These are phyloP conservation scores for Knoxia roxburghii DNA, from an alignment of 257 asterid species.

Conservation along the genomic window DNA sequence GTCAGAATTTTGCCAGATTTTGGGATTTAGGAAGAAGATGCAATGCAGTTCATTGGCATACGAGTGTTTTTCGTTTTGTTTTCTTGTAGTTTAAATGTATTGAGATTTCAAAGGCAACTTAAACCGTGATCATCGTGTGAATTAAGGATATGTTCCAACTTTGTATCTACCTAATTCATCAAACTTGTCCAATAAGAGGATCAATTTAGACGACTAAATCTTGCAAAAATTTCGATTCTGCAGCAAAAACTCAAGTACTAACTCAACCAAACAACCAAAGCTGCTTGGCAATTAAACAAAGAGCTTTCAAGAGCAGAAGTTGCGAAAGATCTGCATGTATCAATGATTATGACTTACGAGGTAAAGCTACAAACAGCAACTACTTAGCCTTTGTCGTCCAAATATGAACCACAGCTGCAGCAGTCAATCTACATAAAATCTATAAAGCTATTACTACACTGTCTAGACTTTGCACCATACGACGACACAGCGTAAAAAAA, in stretches of 20 bases:
- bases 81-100: neutral
- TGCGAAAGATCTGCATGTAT: neutral
- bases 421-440: conserved; percentile 1
- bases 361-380: too few relatives aligned
- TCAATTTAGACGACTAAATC: too few relatives aligned
- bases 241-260: neutral
- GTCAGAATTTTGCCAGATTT: too few relatives aligned
- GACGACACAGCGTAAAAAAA: too few relatives aligned
- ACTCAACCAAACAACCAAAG: neutral
- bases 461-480: neutral
- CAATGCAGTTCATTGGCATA: neutral
- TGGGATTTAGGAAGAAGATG: neutral
- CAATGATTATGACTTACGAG: neutral
- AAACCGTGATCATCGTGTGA: too few relatives aligned
- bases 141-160: too few relatives aligned
- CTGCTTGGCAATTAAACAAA: neutral
- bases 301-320: neutral
- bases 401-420: too few relatives aligned
- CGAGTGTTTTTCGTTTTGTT: too few relatives aligned
- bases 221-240: neutral
- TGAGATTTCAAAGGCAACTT: neutral
- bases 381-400: too few relatives aligned
- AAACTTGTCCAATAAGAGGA: too few relatives aligned
- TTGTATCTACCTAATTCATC: too few relatives aligned
- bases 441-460: neutral